phyloP scores from a whole-genome alignment of 2,329 filamentous ascomycete genomes.

The Dactylonectria macrodidyma region DNA sequence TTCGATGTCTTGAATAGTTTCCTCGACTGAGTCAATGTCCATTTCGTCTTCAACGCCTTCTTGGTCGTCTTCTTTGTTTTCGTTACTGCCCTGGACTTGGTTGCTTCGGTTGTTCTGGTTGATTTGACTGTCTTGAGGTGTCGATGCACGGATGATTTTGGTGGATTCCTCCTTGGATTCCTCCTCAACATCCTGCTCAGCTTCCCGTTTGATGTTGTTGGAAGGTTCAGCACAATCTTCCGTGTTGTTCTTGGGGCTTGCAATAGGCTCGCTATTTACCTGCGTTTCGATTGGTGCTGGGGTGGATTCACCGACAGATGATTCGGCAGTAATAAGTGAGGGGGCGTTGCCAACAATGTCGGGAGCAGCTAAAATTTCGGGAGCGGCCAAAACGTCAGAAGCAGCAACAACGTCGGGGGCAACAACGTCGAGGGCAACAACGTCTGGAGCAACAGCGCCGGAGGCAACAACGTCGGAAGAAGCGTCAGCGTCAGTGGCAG shows the following conservation, averaged over 20 bases:
- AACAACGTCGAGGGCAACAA: background rate
- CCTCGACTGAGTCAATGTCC: slow-evolving; percentile 38
- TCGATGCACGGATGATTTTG: slow-evolving; percentile 25
- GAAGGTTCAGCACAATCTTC: slow-evolving; percentile 25
- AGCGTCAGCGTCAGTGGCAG: background rate
- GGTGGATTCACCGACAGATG: slow-evolving; percentile 27
- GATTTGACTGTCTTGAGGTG: slow-evolving; percentile 10
- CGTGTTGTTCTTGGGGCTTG: slow-evolving; percentile 5
- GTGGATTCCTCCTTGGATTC: slow-evolving; percentile 28
- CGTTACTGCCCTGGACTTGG: background rate
- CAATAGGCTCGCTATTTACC: slow-evolving; percentile 28
- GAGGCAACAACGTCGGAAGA: background rate
- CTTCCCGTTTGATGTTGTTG: slow-evolving; percentile 36
- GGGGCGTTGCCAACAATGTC: background rate
- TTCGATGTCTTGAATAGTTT: slow-evolving; percentile 34
- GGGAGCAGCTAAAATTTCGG: background rate
- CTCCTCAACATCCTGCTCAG: slow-evolving; percentile 18
- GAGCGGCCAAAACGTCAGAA: background rate
- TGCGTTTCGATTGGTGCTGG: slow-evolving; percentile 22
- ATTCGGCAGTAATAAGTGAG: slow-evolving; percentile 12
- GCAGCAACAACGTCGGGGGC: background rate
- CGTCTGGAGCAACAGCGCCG: background rate
- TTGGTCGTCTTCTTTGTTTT: slow-evolving; percentile 28
- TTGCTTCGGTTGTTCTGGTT: background rate
- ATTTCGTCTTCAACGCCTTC: slow-evolving; percentile 33